Evolutionary conservation across 2,329 filamentous ascomycete genomes (phyloP).

Genomic region (Venturia aucupariae): DNA sequence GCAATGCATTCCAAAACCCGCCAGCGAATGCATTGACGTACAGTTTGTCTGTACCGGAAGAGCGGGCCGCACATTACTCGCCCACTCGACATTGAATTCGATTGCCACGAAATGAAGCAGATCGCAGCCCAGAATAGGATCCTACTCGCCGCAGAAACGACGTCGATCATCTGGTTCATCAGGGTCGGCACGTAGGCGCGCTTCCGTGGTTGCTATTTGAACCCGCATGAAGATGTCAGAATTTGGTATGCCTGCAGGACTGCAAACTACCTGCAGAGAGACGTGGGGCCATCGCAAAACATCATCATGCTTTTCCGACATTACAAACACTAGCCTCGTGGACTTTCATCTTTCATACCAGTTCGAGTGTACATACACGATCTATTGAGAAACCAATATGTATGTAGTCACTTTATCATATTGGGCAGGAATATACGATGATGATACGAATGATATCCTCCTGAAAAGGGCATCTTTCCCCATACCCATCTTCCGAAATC

Average conservation of each 20-base stretch:
- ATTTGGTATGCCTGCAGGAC: background rate
- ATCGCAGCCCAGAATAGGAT: background rate
- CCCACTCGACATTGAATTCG: background rate
- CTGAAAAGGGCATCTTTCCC: background rate
- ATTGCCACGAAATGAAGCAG: too few relatives aligned
- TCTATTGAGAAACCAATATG: background rate
- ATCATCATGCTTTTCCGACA: background rate
- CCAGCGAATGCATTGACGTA: background rate
- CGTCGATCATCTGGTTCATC: background rate
- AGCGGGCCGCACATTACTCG: background rate
- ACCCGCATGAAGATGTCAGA: background rate
- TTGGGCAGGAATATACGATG: background rate
- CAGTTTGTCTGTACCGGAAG: background rate
- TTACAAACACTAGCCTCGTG: background rate
- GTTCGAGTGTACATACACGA: background rate
- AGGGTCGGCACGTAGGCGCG: background rate
- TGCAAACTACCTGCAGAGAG: background rate
- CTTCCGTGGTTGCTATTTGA: background rate
- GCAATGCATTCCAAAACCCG: background rate
- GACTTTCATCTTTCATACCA: background rate
- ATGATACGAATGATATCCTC: background rate
- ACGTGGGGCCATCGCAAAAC: background rate
- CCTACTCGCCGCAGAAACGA: background rate
- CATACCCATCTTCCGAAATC: background rate
- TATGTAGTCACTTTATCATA: background rate